These are phyloP conservation scores for Beta macrorhiza DNA, from an alignment of 179 eudicot genomes.

Conservation along the genomic window DNA sequence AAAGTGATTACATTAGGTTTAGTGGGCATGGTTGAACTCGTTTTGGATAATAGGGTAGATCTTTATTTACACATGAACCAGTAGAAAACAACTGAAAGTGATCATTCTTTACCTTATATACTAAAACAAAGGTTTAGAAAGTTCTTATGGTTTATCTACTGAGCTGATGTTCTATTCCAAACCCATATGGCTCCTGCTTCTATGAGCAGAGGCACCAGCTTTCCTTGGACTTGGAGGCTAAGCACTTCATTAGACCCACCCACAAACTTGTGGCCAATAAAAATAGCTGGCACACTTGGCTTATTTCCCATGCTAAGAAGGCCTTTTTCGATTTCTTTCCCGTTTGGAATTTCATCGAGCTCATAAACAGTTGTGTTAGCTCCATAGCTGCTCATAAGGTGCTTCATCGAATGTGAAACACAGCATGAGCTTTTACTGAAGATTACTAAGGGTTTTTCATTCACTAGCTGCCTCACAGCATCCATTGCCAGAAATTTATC, in stretches of 20 bases:
- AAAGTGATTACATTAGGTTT: neutral
- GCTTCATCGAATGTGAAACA: constrained; percentile 55
- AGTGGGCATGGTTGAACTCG: neutral
- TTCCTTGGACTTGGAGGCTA: constrained; percentile 65
- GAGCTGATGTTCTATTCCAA: constrained; percentile 34
- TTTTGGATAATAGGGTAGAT: neutral
- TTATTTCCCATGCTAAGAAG: constrained; percentile 40
- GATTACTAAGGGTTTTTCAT: constrained; percentile 56
- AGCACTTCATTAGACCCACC: constrained; percentile 71
- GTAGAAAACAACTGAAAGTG: constrained; percentile 4
- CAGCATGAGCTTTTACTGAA: constrained; percentile 71
- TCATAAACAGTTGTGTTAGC: constrained; percentile 60
- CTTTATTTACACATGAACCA: neutral
- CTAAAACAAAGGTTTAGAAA: constrained; percentile 18
- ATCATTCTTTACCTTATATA: constrained; percentile 4
- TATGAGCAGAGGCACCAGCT: constrained; percentile 52
- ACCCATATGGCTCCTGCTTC: constrained; percentile 63
- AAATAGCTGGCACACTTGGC: constrained; percentile 58
- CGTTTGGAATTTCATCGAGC: constrained; percentile 58
- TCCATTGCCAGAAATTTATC: constrained; percentile 28
- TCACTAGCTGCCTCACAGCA: constrained; percentile 37
- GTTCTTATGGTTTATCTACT: neutral
- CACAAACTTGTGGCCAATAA: constrained; percentile 53
- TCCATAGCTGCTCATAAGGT: constrained; percentile 59
- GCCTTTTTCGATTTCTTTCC: constrained; percentile 54